Conservation (phyloP, 2,329 filamentous ascomycete species). For the Fusarium chaquense region DNA sequence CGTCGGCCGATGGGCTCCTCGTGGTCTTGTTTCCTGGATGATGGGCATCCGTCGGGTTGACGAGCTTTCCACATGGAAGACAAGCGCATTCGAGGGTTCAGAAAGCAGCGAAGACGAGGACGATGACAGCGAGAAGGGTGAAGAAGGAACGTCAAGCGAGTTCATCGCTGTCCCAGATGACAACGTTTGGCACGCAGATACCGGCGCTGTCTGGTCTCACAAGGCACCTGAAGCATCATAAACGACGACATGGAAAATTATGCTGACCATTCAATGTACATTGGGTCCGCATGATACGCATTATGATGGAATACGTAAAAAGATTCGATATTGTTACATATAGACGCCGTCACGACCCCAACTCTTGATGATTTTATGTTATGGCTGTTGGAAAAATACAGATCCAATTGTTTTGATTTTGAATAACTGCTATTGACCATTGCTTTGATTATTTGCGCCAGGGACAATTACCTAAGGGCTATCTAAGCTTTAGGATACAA, state of each 20-base stretch:
- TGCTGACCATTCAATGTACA: constrained; percentile 26
- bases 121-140: constrained; percentile 50
- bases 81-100: constrained; percentile 55
- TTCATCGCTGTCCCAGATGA: constrained; percentile 64
- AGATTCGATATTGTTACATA: constrained; percentile 43
- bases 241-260: constrained; percentile 24
- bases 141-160: constrained; percentile 53
- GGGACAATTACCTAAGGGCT: neutral
- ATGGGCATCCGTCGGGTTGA: constrained; percentile 79
- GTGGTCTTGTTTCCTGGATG: constrained; percentile 89
- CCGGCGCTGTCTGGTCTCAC: constrained; percentile 60
- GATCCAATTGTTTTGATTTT: constrained; percentile 14
- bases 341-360: constrained; percentile 51
- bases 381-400: constrained; percentile 18
- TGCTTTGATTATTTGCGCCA: neutral
- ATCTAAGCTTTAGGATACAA: no score
- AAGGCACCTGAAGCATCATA: constrained; percentile 44
- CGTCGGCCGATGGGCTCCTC: constrained; percentile 83
- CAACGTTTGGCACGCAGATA: constrained; percentile 57
- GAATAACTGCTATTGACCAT: constrained; percentile 3
- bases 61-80: constrained; percentile 67
- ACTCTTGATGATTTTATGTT: constrained; percentile 36
- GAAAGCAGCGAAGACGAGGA: constrained; percentile 53
- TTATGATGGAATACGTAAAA: constrained; percentile 46
- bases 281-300: constrained; percentile 32